Evolutionary conservation across 164 flowering plant genomes (phyloP).

Genomic region (Chimonanthus salicifolius): DNA sequence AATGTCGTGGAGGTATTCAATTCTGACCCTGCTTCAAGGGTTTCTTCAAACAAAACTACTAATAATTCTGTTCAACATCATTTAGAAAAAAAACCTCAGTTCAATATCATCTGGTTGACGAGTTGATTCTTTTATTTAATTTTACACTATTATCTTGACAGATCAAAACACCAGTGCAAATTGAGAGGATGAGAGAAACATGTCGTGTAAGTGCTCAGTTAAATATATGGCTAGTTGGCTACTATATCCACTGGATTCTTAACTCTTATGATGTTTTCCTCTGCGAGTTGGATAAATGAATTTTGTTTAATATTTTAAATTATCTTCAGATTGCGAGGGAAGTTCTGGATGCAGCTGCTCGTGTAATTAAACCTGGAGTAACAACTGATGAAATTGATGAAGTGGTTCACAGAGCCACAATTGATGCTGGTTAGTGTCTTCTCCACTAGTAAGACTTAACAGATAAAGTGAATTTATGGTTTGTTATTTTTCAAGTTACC

Average conservation of each 20-base stretch:
- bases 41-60: not conserved
- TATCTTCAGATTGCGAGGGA: constrained; percentile 75
- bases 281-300: constrained; percentile 3
- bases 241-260: not conserved
- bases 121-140: constrained; percentile 4
- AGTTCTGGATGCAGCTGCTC: constrained; percentile 93
- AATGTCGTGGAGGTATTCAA: constrained; percentile 69
- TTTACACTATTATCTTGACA: constrained; percentile 23
- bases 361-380: constrained; percentile 79
- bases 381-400: constrained; percentile 97
- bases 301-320: not conserved
- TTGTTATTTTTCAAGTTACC: not conserved
- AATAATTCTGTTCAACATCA: not conserved
- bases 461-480: not conserved
- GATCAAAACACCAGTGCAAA: constrained; percentile 87
- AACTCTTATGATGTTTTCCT: not conserved
- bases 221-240: not conserved
- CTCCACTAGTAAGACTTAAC: not conserved
- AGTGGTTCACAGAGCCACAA: constrained; percentile 92
- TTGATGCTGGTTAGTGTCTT: constrained; percentile 65
- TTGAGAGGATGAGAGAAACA: constrained; percentile 79
- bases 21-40: not conserved
- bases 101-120: not conserved
- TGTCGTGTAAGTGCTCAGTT: constrained; percentile 53
- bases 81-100: not conserved